Percentiles rank a stretch among this genome's conserved stretches.
Conservation (phyloP, 2,329 filamentous ascomycete genomes). For the Teratosphaeria viscida region DNA sequence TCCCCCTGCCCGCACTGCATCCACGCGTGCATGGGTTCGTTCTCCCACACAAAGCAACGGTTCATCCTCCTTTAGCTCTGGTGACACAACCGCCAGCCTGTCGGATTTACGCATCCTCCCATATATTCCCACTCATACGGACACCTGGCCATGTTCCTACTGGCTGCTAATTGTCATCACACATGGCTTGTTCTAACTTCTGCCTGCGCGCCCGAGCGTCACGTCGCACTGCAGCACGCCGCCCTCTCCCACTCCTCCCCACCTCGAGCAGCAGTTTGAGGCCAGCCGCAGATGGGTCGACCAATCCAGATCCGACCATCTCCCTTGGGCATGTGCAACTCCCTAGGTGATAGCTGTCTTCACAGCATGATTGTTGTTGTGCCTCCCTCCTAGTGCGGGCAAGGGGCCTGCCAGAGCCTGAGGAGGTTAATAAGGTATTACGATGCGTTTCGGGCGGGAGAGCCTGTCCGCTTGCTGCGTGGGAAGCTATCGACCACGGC, state of each 20-base stretch:
- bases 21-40: not conserved
- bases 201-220: not conserved
- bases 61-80: not conserved
- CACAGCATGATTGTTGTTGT: not conserved
- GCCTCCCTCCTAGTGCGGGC: not conserved
- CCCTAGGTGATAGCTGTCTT: not conserved
- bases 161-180: not conserved
- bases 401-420: not conserved
- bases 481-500: not conserved
- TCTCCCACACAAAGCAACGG: conserved; percentile 2
- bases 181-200: not conserved
- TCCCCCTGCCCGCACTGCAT: not conserved
- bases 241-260: not conserved
- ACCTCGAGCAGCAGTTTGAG: not conserved
- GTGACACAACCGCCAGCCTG: conserved; percentile 2
- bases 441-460: not conserved
- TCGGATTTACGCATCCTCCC: not conserved
- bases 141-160: not conserved
- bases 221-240: not conserved
- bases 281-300: not conserved
- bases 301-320: not conserved
- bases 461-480: not conserved
- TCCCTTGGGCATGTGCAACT: not conserved
- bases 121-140: not conserved
- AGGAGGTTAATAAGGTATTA: not conserved